phyloP scores from a whole-genome alignment of 768 basidiomycete species.

The Butyriboletus loyo region DNA sequence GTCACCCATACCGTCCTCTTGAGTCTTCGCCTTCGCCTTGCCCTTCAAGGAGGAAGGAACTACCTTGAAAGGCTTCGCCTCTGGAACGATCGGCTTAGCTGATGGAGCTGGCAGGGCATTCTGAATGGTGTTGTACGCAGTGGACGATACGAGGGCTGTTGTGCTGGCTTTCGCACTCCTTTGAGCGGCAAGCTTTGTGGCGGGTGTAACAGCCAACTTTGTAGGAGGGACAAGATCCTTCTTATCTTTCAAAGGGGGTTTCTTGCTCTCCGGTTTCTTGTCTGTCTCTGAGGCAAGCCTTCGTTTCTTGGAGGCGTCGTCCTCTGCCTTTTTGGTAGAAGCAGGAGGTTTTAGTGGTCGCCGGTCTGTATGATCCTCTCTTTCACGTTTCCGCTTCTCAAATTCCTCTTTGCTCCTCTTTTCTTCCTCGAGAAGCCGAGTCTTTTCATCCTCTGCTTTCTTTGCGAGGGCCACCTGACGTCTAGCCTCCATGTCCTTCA shows the following conservation, averaged over 20 bases:
- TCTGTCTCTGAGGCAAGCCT: conserved; percentile 52
- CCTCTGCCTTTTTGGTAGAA: conserved; percentile 66
- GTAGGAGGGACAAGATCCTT: conserved; percentile 29
- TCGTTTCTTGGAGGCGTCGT: conserved; percentile 70
- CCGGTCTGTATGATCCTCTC: conserved; percentile 74
- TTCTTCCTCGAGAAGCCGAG: conserved; percentile 61
- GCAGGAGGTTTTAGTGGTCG: conserved; percentile 48
- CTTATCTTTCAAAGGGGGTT: conserved; percentile 57
- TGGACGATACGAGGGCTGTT: conserved; percentile 35
- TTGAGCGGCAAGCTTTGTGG: conserved; percentile 23
- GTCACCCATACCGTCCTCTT: conserved; percentile 48
- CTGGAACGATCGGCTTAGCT: conserved; percentile 29
- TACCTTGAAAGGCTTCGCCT: conserved; percentile 35
- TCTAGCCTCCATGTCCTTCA: conserved; percentile 81
- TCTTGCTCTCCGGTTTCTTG: conserved; percentile 59
- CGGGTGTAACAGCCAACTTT: conserved; percentile 27
- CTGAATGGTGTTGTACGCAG: conserved; percentile 39
- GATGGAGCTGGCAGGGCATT: conserved; percentile 28
- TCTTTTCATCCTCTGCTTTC: conserved; percentile 78
- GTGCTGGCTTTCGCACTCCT: conserved; percentile 38
- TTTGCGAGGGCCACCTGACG: conserved; percentile 68
- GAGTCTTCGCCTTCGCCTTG: conserved; percentile 47
- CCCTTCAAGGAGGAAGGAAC: conserved; percentile 38
- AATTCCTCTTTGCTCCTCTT: conserved; percentile 68
- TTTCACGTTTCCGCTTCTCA: conserved; percentile 78